phyloP scores from a whole-genome alignment of 345 rosid species.

The Noccaea bulbosa region DNA sequence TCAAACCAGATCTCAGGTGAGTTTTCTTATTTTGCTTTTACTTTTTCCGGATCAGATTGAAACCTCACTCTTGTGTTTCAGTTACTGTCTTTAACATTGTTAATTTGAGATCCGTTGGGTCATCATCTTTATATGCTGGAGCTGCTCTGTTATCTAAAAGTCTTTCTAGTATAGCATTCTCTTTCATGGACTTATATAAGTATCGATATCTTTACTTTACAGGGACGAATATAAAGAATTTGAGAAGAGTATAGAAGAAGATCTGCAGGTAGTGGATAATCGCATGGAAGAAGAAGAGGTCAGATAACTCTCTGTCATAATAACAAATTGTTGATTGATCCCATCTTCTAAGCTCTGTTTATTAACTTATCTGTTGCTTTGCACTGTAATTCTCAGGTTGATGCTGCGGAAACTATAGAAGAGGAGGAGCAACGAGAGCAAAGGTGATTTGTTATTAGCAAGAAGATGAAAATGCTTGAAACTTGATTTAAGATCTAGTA shows the following conservation, averaged over 20 bases:
- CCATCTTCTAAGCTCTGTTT: not conserved
- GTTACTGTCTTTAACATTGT: not conserved
- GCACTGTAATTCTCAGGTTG: constrained; percentile 59
- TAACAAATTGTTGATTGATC: not conserved
- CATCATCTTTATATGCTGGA: constrained; percentile 7
- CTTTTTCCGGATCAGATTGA: not conserved
- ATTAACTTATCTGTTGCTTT: not conserved
- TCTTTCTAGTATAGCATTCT: not conserved
- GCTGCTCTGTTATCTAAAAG: constrained; percentile 4
- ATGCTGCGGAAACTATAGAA: constrained; percentile 95
- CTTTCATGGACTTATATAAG: constrained; percentile 13
- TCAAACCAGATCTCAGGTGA: constrained; percentile 91
- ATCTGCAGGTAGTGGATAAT: constrained; percentile 81
- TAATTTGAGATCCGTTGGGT: not conserved
- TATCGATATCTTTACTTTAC: not conserved
- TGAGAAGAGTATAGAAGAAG: constrained; percentile 90
- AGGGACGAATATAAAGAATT: constrained; percentile 97
- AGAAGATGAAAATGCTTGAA: constrained; percentile 5
- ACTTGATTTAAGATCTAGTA: constrained; percentile 1
- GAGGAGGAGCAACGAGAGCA: constrained; percentile 82
- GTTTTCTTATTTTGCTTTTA: constrained; percentile 36
- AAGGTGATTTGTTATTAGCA: constrained; percentile 49
- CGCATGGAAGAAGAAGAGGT: constrained; percentile 99
- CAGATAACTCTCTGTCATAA: constrained; percentile 3
- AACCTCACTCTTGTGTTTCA: constrained; percentile 11